Evolutionary conservation across 2,329 filamentous ascomycete species (phyloP).

Genomic region (Teratosphaeria destructans): DNA sequence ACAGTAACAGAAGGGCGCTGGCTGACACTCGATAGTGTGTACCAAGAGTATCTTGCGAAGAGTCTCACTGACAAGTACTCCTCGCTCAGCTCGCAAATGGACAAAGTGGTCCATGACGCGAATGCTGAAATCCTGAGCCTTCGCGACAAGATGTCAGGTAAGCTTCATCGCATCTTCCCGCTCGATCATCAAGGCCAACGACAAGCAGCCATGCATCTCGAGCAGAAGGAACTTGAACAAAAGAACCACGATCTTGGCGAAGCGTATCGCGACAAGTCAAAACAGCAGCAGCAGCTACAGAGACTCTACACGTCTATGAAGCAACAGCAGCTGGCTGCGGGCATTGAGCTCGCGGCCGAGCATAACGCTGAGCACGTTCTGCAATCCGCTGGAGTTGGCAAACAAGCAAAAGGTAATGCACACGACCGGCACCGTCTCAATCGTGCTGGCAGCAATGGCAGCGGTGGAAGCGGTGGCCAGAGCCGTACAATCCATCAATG

Average conservation of each 20-base stretch:
- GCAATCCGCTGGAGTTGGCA: constrained; percentile 13
- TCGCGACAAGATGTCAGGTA: constrained; percentile 55
- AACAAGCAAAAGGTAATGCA: not conserved
- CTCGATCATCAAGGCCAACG: constrained; percentile 3
- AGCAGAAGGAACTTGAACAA: constrained; percentile 53
- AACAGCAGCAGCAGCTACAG: constrained; percentile 58
- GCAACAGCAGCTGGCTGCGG: constrained; percentile 42
- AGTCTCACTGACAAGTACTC: constrained; percentile 63
- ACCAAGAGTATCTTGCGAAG: constrained; percentile 65
- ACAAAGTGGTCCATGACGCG: constrained; percentile 64
- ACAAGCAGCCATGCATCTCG: constrained; percentile 39
- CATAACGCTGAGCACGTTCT: constrained; percentile 41
- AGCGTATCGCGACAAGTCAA: constrained; percentile 59
- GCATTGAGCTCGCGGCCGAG: constrained; percentile 46
- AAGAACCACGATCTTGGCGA: constrained; percentile 64
- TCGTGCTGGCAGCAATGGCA: constrained; percentile 13
- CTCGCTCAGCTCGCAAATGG: constrained; percentile 53
- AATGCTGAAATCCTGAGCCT: constrained; percentile 60
- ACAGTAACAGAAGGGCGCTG: not conserved
- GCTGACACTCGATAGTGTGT: constrained; percentile 44
- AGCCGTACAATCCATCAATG: constrained; percentile 6
- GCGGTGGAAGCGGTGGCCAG: constrained; percentile 8
- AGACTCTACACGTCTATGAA: constrained; percentile 49
- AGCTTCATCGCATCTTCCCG: not conserved
- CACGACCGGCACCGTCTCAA: constrained; percentile 5